Percentiles rank a stretch among this genome's conserved stretches.
Conservation (phyloP, 2,329 filamentous ascomycete species). For the Fusarium odoratissimum region DNA sequence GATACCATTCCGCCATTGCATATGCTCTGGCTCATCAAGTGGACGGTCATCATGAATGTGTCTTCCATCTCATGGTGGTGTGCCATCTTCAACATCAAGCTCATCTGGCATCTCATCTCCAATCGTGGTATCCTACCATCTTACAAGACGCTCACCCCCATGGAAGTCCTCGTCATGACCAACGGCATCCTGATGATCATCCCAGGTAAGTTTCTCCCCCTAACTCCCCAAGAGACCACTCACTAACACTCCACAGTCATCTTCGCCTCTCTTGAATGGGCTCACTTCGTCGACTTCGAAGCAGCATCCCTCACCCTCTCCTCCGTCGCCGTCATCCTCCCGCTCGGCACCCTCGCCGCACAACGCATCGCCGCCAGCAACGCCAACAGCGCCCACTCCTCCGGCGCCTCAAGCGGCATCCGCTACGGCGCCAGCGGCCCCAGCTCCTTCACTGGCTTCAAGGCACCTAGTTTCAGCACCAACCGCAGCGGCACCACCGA, state of each 20-base stretch:
- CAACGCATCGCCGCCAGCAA: constrained; percentile 55
- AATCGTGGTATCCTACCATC: constrained; percentile 61
- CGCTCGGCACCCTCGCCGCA: constrained; percentile 64
- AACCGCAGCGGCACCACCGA: constrained; percentile 26
- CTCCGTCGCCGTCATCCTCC: constrained; percentile 62
- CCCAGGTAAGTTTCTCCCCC: constrained; percentile 56
- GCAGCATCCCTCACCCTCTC: constrained; percentile 62
- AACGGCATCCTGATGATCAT: constrained; percentile 68
- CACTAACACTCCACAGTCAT: constrained; percentile 53
- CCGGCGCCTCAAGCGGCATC: constrained; percentile 27
- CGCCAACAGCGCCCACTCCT: constrained; percentile 34
- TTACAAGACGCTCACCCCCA: constrained; percentile 57
- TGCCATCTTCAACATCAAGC: constrained; percentile 64
- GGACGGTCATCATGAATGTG: constrained; percentile 54
- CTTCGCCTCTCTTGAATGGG: constrained; percentile 62
- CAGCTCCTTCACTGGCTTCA: constrained; percentile 38
- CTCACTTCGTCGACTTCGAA: constrained; percentile 58
- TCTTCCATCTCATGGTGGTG: constrained; percentile 65
- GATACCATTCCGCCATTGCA: constrained; percentile 33
- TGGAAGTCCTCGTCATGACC: constrained; percentile 67
- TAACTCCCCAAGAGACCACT: background rate
- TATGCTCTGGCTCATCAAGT: constrained; percentile 54
- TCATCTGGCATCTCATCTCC: constrained; percentile 60
- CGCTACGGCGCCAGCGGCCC: constrained; percentile 29
- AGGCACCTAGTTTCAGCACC: constrained; percentile 37